A percentile compares a stretch with the other conserved stretches of the same genome.
Conservation (phyloP, 2,329 filamentous ascomycete genomes). For the Colletotrichum ledebouriae region DNA sequence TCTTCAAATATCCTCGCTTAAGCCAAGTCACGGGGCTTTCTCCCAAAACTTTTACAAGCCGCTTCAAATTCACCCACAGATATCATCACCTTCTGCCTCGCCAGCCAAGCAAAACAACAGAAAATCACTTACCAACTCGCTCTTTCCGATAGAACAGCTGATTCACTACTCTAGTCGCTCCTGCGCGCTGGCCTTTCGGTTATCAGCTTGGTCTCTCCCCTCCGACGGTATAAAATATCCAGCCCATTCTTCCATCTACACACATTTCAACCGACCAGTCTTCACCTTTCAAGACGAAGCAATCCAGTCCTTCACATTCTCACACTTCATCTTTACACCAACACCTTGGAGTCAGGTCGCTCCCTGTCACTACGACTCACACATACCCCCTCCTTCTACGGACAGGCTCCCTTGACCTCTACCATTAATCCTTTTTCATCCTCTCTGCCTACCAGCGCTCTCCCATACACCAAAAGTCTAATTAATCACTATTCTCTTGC, state of each 20-base stretch:
- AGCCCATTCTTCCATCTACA: not conserved
- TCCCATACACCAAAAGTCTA: not conserved
- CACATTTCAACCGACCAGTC: not conserved
- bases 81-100: not conserved
- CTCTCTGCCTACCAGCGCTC: too few species aligned
- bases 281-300: too few species aligned
- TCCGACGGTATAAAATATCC: too few species aligned
- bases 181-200: not conserved
- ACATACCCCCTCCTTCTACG: too few species aligned
- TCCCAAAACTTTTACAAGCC: not conserved
- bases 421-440: too few species aligned
- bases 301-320: too few species aligned
- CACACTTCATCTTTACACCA: not conserved
- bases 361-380: too few species aligned
- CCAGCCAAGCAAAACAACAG: not conserved
- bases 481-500: not conserved
- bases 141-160: not conserved
- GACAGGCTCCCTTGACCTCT: too few species aligned
- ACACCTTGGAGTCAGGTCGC: not conserved
- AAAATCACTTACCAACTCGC: not conserved
- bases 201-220: not conserved
- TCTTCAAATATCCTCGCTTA: not conserved
- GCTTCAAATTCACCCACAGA: too few species aligned
- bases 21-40: not conserved
- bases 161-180: conserved; percentile 10